phyloP scores from a whole-genome alignment of 2,329 filamentous ascomycete genomes.

The Sporothrix dimorphospora region DNA sequence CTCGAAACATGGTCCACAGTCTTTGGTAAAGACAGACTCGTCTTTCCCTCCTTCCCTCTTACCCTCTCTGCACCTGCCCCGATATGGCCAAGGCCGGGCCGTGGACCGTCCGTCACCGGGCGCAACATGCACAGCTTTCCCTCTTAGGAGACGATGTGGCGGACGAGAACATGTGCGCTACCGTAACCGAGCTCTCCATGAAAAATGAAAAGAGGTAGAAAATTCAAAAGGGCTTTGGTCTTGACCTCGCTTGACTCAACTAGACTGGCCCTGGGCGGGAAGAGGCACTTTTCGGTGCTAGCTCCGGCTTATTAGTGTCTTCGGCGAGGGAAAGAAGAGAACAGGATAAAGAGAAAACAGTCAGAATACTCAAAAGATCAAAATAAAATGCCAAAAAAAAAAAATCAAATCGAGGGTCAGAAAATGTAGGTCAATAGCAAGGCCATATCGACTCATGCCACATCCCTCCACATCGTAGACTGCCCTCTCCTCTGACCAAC shows the following conservation, averaged over 20 bases:
- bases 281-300: constrained; percentile 2
- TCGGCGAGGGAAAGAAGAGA: neutral
- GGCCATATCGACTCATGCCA: neutral
- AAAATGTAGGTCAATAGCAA: neutral
- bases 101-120: neutral
- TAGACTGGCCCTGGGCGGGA: no score
- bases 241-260: neutral
- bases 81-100: neutral
- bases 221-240: neutral
- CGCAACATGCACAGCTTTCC: neutral
- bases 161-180: neutral
- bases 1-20: neutral
- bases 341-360: neutral
- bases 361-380: neutral
- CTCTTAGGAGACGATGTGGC: neutral
- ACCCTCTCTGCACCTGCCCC: neutral
- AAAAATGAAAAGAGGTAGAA: no score
- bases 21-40: neutral
- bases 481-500: neutral
- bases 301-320: neutral
- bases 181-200: neutral
- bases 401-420: neutral
- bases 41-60: neutral
- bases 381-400: neutral
- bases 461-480: no score